Evolutionary conservation across 495 filamentous ascomycete species (phyloP).

Genomic region (Tirmania nivea): DNA sequence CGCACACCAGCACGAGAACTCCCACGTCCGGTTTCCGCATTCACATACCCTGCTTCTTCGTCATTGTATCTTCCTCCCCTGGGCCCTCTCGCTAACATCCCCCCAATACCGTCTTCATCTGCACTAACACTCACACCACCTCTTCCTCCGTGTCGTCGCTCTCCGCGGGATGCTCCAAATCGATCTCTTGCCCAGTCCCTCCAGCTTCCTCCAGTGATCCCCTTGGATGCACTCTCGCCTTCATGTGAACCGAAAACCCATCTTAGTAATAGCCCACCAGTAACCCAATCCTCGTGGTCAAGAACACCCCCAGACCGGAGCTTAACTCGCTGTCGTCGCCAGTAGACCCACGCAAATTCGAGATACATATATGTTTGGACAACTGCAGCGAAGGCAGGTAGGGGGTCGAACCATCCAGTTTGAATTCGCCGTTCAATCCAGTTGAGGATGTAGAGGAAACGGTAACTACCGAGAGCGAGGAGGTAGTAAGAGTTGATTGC

Average conservation of each 20-base stretch:
- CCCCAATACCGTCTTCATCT: conserved; percentile 12
- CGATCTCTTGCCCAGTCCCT: conserved; percentile 1
- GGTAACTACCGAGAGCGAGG: conserved; percentile 68
- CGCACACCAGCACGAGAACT: background rate
- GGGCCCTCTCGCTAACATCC: conserved; percentile 8
- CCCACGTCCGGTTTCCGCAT: background rate
- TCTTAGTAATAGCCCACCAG: conserved; percentile 48
- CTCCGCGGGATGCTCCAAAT: background rate
- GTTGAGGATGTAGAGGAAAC: conserved; percentile 74
- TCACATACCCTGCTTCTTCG: conserved; percentile 9
- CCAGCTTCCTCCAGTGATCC: conserved; percentile 11
- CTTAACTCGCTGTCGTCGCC: conserved; percentile 79
- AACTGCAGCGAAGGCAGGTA: conserved; percentile 62
- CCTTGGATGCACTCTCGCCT: background rate
- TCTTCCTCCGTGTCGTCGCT: background rate
- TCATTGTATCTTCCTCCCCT: conserved; percentile 24
- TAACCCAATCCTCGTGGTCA: conserved; percentile 71
- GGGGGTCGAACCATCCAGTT: conserved; percentile 41
- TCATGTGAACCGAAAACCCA: conserved; percentile 19
- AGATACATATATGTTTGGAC: conserved; percentile 79
- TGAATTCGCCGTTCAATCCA: conserved; percentile 55
- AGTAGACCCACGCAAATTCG: conserved; percentile 97
- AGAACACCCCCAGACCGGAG: conserved; percentile 62
- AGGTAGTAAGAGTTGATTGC: conserved; percentile 94
- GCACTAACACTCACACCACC: conserved; percentile 27